Conservation (phyloP, 257 asterid genomes). For the Ligustrum vulgare region DNA sequence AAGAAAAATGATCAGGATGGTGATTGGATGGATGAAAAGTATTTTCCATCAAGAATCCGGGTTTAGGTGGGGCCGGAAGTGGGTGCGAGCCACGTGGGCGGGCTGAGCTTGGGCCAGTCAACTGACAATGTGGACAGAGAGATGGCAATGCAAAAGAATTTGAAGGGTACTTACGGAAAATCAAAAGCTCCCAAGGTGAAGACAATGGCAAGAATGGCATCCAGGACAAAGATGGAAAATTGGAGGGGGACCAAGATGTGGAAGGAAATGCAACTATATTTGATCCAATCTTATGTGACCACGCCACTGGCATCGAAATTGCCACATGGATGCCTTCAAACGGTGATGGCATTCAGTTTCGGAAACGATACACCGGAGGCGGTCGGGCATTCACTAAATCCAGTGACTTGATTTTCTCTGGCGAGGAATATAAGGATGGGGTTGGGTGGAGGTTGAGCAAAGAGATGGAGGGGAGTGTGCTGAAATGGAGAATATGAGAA, state of each 20-base stretch:
- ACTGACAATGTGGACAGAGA: conserved; percentile 63
- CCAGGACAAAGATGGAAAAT: conserved; percentile 52
- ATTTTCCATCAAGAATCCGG: conserved; percentile 73
- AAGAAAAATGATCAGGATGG: conserved; percentile 33
- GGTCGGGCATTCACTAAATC: conserved; percentile 58
- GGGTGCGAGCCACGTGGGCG: conserved; percentile 72
- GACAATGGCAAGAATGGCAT: conserved; percentile 52
- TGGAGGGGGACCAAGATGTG: conserved; percentile 94
- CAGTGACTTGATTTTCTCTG: conserved; percentile 68
- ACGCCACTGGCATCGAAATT: conserved; percentile 53
- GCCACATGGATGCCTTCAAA: conserved; percentile 61
- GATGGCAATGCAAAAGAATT: conserved; percentile 50
- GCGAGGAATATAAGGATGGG: conserved; percentile 58
- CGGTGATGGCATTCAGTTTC: conserved; percentile 30
- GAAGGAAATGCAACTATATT: conserved; percentile 71
- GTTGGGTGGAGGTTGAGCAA: conserved; percentile 72
- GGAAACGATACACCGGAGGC: conserved; percentile 48
- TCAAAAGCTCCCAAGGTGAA: conserved; percentile 48
- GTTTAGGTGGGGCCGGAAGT: conserved; percentile 84
- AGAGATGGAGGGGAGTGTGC: conserved; percentile 91
- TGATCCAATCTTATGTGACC: conserved; percentile 62
- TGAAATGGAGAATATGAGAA: conserved; percentile 86
- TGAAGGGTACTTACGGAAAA: conserved; percentile 60
- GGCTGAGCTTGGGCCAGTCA: conserved; percentile 74
- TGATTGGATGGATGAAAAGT: conserved; percentile 48